Conservation (phyloP, 2,329 filamentous ascomycete species). For the Clarireedia sp. region DNA sequence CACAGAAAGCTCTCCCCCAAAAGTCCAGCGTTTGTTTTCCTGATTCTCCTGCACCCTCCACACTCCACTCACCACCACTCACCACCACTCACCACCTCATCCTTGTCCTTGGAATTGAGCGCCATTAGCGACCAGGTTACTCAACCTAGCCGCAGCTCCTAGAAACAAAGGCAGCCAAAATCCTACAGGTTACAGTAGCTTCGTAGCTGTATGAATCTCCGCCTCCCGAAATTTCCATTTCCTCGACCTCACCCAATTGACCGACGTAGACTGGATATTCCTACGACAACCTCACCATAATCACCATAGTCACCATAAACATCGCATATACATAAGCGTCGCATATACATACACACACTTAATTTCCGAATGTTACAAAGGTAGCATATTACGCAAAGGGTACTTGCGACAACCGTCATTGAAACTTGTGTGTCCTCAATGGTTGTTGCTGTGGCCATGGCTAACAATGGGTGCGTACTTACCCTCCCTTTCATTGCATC, state of each 20-base stretch:
- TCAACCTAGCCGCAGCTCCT: neutral
- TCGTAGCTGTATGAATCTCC: neutral
- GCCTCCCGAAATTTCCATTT: neutral
- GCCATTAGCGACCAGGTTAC: neutral
- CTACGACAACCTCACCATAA: neutral
- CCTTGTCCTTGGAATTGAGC: neutral
- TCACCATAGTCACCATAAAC: neutral
- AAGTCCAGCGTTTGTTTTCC: too few species aligned
- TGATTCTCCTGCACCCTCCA: too few species aligned
- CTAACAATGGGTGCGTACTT: conserved; percentile 26
- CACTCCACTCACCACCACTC: neutral
- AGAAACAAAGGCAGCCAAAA: neutral
- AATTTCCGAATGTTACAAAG: neutral
- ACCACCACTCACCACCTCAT: neutral
- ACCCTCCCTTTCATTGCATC: neutral
- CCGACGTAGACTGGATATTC: neutral
- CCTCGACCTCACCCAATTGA: neutral
- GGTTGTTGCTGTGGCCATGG: conserved; percentile 24
- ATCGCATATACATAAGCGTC: neutral
- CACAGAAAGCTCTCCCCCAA: neutral
- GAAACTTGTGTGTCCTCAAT: conserved; percentile 13
- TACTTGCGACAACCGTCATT: conserved; percentile 4
- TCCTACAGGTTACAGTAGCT: neutral
- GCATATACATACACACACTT: neutral
- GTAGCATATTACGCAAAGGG: conserved; percentile 1